Evolutionary conservation across 257 asterid genomes (phyloP).

Genomic region (Ajuga chamaepitys): DNA sequence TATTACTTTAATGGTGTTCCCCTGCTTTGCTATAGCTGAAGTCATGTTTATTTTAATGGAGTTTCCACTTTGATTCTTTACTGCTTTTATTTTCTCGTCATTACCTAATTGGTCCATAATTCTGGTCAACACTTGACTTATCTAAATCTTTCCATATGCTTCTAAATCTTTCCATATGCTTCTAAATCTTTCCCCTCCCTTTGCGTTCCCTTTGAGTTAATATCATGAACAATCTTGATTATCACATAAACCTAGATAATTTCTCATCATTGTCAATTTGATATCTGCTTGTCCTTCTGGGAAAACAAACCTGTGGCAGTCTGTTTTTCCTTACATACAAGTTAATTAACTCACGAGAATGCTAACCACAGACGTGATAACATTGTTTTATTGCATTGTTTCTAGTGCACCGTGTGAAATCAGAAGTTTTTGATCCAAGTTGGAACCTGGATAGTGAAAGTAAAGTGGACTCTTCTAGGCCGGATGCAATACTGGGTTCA

Average conservation of each 20-base stretch:
- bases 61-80: slow-evolving; percentile 13
- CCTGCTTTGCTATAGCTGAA: slow-evolving; percentile 21
- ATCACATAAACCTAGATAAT: neutral
- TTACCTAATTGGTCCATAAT: slow-evolving; percentile 22
- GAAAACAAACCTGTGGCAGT: too few species aligned
- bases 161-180: too few species aligned
- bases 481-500: slow-evolving; percentile 47
- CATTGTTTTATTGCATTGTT: slow-evolving; percentile 4
- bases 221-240: neutral
- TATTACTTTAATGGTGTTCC: slow-evolving; percentile 17
- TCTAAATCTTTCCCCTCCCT: neutral
- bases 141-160: too few species aligned
- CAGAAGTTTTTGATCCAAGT: slow-evolving; percentile 30
- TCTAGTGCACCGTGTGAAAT: slow-evolving; percentile 32
- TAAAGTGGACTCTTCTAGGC: slow-evolving; percentile 22
- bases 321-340: neutral
- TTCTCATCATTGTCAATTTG: too few species aligned
- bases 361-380: neutral
- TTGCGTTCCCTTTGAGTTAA: too few species aligned
- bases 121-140: too few species aligned
- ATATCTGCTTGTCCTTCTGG: too few species aligned
- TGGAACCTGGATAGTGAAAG: slow-evolving; percentile 30
- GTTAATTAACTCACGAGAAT: too few species aligned
- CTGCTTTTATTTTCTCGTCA: neutral
- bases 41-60: slow-evolving; percentile 27